These are phyloP conservation scores for Trichophyton verrucosum DNA, from an alignment of 2,329 filamentous ascomycete genomes.

Conservation along the genomic window DNA sequence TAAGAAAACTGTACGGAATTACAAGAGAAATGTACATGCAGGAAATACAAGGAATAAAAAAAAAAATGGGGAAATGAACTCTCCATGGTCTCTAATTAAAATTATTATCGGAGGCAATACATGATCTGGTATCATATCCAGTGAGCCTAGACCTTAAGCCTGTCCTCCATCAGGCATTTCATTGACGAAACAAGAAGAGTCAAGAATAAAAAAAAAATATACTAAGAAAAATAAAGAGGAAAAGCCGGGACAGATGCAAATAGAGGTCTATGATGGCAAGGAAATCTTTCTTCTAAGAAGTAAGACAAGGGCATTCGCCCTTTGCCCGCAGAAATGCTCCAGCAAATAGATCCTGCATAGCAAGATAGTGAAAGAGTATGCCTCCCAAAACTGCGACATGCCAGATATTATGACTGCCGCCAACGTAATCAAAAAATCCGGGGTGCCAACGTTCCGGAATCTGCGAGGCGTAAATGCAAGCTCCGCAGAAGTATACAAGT, in stretches of 20 bases:
- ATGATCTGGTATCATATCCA: slow-evolving; percentile 1
- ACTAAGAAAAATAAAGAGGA: neutral
- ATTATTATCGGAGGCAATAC: neutral
- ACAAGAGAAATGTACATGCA: neutral
- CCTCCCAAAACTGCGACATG: slow-evolving; percentile 87
- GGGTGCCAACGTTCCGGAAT: slow-evolving; percentile 87
- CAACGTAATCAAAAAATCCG: slow-evolving; percentile 87
- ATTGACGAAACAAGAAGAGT: neutral
- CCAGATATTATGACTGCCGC: slow-evolving; percentile 95
- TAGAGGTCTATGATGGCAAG: neutral
- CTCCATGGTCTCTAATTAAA: neutral
- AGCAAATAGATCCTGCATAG: slow-evolving; percentile 91
- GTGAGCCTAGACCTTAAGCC: neutral
- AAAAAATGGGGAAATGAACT: neutral
- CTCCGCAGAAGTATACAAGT: slow-evolving; percentile 72
- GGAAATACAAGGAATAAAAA: neutral
- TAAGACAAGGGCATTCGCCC: slow-evolving; percentile 26
- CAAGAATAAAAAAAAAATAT: neutral
- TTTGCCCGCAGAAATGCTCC: slow-evolving; percentile 58
- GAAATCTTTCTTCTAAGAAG: neutral
- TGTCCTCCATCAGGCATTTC: neutral
- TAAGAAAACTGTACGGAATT: neutral
- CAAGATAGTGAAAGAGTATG: slow-evolving; percentile 92
- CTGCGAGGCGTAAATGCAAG: slow-evolving; percentile 79
- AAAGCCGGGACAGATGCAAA: neutral